Evolutionary conservation across 345 rosid species (phyloP), one percentile per base, ranked within the genome.

Genomic region (Murraya koenigii): DNA sequence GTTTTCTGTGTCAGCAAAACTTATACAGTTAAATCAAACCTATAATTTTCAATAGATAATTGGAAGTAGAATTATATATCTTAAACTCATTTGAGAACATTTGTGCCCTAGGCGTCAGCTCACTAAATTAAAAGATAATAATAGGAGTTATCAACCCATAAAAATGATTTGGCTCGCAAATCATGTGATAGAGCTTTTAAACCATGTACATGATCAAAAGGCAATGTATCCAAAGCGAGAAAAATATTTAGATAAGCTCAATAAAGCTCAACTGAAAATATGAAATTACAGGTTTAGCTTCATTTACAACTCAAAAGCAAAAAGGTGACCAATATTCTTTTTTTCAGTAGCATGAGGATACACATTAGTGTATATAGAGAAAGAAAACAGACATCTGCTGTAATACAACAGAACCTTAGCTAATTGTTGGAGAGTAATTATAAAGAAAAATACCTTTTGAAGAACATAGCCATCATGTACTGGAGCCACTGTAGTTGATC

Each of bases 401-500:
- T 39, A 23, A 38, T 19, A 25, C 7, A 49, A 72, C 5, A 61
- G 47, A 54, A 19, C 13, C 10, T 35, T 8, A 64, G 44, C 47
- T 6, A 62, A 44, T 22, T 38, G 76, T 23, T 74, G 39, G 47
- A 63, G 22, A 54, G 47, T 7, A 38, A 68, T 9, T 8, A 10
- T 60, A 39, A 71, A 60, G 30, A 69, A 49, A 69, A 30, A 55
- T 82, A 94, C 99, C 98, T 93, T 97, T 76, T 97, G 99, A 86
- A 97, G 97, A 81, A 94, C 98, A 84, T 91, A 94, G 79, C 97
- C 99, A 75, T 97, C 99, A 77, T 97, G 98, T 62, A 94, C 99
- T 2, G 99, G 98, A 75, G 97, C 90, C 77, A 94, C 88, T 61
- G 94, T 91, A 67, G 97, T 94, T 73, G 99, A 97, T 74, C 99